Conservation (phyloP, 495 filamentous ascomycete genomes). For the Trichoderma virens region DNA sequence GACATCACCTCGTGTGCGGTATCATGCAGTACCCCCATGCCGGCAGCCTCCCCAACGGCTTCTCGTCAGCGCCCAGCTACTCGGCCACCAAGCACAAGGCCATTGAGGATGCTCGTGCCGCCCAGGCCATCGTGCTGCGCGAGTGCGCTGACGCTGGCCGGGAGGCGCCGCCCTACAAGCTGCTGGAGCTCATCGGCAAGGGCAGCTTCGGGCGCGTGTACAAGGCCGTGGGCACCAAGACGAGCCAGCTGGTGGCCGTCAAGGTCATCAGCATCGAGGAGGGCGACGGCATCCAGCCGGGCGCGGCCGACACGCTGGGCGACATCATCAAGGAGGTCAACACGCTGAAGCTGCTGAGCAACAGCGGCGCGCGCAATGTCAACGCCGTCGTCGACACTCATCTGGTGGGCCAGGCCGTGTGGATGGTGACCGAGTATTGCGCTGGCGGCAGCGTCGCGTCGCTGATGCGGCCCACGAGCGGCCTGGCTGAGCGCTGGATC, state of each 20-base stretch:
- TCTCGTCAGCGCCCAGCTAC: conserved; percentile 17
- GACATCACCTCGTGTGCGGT: background rate
- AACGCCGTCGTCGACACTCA: conserved; percentile 84
- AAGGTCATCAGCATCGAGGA: conserved; percentile 94
- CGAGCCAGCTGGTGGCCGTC: conserved; percentile 67
- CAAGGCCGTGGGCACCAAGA: conserved; percentile 56
- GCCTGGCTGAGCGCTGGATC: conserved; percentile 83
- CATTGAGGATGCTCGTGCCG: conserved; percentile 47
- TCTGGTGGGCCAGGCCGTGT: conserved; percentile 77
- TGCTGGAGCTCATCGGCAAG: conserved; percentile 91
- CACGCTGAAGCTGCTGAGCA: conserved; percentile 74
- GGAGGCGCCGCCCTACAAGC: conserved; percentile 53
- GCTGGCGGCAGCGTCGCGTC: conserved; percentile 93
- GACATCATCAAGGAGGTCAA: conserved; percentile 85
- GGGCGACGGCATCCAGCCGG: conserved; percentile 66
- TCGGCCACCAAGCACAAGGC: conserved; percentile 40
- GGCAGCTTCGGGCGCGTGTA: conserved; percentile 91
- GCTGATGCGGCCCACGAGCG: conserved; percentile 55
- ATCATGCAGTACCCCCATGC: background rate
- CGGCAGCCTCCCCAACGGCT: conserved; percentile 8
- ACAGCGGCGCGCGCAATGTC: conserved; percentile 79
- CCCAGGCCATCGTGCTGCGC: conserved; percentile 42
- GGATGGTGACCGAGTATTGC: conserved; percentile 94
- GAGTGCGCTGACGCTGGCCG: conserved; percentile 40
- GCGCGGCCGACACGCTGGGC: conserved; percentile 70